Conservation (phyloP, 1,139 yeast species). For the Geotrichum reessii region DNA sequence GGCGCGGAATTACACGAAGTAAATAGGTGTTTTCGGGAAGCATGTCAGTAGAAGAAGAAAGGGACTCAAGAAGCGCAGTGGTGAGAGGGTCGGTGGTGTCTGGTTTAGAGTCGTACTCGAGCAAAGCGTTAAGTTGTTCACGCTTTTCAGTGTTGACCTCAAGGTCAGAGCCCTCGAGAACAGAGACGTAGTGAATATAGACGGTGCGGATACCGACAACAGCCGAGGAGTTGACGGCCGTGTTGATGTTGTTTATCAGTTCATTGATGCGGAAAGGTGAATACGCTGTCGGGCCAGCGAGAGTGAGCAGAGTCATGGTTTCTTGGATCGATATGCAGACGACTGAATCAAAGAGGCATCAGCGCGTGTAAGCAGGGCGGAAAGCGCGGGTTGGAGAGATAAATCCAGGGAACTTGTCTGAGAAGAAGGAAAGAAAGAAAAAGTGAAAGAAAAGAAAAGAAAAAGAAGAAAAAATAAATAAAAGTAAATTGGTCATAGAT, state of each 20-base stretch:
- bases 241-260: constrained; percentile 67
- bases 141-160: constrained; percentile 42
- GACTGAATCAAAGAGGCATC: not conserved
- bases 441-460: constrained; percentile 1
- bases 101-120: constrained; percentile 69
- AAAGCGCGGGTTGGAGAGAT: not conserved
- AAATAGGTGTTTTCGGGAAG: constrained; percentile 52
- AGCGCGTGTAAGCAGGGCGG: constrained; percentile 1
- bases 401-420: constrained; percentile 1
- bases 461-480: constrained; percentile 5
- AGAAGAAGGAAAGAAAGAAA: not conserved
- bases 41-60: constrained; percentile 24
- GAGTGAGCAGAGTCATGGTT: constrained; percentile 43
- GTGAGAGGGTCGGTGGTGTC: constrained; percentile 50
- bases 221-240: constrained; percentile 56
- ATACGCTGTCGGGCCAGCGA: constrained; percentile 88
- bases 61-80: constrained; percentile 42
- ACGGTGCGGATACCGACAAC: constrained; percentile 67
- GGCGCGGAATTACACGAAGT: constrained; percentile 78
- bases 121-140: constrained; percentile 47
- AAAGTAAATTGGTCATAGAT: not conserved
- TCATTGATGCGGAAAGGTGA: constrained; percentile 78
- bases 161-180: constrained; percentile 37
- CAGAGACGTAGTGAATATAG: constrained; percentile 75
- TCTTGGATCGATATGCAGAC: constrained; percentile 9